These are phyloP conservation scores for Xenoacremonium recifei DNA, from an alignment of 2,329 filamentous ascomycete genomes.

Conservation along the genomic window DNA sequence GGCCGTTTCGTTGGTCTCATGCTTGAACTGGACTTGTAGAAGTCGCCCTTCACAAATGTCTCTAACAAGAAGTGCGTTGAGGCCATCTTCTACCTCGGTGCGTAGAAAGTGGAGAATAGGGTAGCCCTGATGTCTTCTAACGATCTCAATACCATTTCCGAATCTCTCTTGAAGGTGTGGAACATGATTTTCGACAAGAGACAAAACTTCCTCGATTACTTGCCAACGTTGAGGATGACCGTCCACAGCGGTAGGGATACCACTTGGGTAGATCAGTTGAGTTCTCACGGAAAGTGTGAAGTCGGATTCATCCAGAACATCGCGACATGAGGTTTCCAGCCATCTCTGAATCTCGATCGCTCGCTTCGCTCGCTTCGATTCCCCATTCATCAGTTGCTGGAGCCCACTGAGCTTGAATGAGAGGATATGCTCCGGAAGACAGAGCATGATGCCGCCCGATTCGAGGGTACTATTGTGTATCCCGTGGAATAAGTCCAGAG, in stretches of 20 bases:
- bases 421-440: slow-evolving; percentile 63
- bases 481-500: slow-evolving; percentile 32
- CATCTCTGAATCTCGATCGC: slow-evolving; percentile 54
- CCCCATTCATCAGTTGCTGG: slow-evolving; percentile 51
- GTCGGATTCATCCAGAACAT: slow-evolving; percentile 65
- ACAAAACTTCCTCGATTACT: slow-evolving; percentile 52
- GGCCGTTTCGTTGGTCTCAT: too few species aligned
- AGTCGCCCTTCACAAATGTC: neutral
- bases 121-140: slow-evolving; percentile 8
- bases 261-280: slow-evolving; percentile 64
- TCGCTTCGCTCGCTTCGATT: slow-evolving; percentile 35
- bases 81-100: neutral
- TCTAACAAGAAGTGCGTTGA: neutral
- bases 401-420: slow-evolving; percentile 63
- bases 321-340: slow-evolving; percentile 47
- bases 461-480: slow-evolving; percentile 46
- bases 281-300: slow-evolving; percentile 61
- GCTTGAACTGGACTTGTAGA: too few species aligned
- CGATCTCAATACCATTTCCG: slow-evolving; percentile 43
- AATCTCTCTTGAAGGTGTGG: slow-evolving; percentile 25
- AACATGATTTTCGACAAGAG: slow-evolving; percentile 35
- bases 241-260: slow-evolving; percentile 48
- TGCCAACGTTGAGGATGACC: slow-evolving; percentile 55
- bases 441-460: slow-evolving; percentile 56
- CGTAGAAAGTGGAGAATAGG: neutral